These are phyloP conservation scores for Tolypocladium tropicale DNA, from an alignment of 2,329 filamentous ascomycete species.

Conservation along the genomic window DNA sequence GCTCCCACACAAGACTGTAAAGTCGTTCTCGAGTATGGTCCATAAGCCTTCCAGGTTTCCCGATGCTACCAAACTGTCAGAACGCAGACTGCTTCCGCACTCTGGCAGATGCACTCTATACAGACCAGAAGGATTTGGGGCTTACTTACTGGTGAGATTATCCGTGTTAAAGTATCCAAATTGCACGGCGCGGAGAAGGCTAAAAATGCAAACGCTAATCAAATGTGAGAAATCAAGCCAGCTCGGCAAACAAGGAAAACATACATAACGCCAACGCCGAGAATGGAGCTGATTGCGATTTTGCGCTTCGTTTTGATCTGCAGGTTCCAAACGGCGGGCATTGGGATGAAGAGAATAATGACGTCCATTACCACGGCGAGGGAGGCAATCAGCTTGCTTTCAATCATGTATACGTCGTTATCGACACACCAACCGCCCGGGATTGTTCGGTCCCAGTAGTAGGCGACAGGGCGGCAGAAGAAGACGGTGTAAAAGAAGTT, in stretches of 20 bases:
- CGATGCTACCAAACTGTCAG: background rate
- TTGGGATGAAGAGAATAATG: background rate
- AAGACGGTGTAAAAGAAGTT: constrained; percentile 3
- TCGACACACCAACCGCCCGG: constrained; percentile 2
- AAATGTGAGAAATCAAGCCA: background rate
- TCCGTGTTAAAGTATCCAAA: constrained; percentile 4
- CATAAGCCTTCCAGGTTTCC: background rate
- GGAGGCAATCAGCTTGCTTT: background rate
- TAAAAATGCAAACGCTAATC: constrained; percentile 2
- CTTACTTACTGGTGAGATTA: constrained; percentile 2
- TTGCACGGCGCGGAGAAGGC: constrained; percentile 2
- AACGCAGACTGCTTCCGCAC: background rate
- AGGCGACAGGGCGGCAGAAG: constrained; percentile 4
- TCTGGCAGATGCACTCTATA: background rate
- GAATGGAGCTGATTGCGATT: background rate
- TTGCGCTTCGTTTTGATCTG: background rate
- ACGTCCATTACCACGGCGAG: background rate
- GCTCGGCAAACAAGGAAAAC: background rate
- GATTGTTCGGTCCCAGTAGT: constrained; percentile 6
- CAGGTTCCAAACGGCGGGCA: background rate
- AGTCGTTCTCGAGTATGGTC: background rate
- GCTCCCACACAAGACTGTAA: background rate
- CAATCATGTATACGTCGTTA: background rate
- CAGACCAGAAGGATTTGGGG: background rate
- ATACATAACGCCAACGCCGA: background rate